A percentile compares a stretch with the other conserved stretches of the same genome.
Evolutionary conservation across 2,329 filamentous ascomycete species (phyloP).

Genomic region (Phialophora tarda): DNA sequence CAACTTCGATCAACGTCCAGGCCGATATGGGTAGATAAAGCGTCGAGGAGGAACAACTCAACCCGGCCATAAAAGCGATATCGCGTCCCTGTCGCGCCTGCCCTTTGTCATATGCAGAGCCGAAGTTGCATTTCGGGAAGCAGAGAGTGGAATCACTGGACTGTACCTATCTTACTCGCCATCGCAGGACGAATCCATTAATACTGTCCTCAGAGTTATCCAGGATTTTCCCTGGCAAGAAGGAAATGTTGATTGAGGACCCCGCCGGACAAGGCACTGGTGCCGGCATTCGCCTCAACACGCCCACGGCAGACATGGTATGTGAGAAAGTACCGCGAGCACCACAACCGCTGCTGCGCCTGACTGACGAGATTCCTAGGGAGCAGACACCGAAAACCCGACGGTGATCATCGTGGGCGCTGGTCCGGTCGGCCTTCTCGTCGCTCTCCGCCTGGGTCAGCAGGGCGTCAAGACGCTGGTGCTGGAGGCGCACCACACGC

Average conservation of each 20-base stretch:
- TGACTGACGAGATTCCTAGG: not conserved
- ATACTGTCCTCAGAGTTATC: too few relatives aligned
- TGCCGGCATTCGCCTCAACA: not conserved
- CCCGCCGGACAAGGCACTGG: too few relatives aligned
- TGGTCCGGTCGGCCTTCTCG: conserved; percentile 50
- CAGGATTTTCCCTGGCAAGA: too few relatives aligned
- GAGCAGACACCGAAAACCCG: not conserved
- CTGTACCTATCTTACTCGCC: not conserved
- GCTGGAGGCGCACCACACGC: conserved; percentile 40
- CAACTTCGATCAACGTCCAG: not conserved
- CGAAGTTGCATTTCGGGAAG: not conserved
- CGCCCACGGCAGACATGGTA: not conserved
- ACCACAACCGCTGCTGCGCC: not conserved
- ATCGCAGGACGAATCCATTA: not conserved
- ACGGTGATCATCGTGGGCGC: conserved; percentile 43
- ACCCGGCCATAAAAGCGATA: not conserved
- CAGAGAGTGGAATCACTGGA: not conserved
- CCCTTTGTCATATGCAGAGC: not conserved
- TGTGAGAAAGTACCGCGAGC: not conserved
- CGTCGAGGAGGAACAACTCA: too few relatives aligned
- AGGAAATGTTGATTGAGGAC: too few relatives aligned
- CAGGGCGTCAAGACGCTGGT: conserved; percentile 44
- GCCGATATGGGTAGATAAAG: too few relatives aligned
- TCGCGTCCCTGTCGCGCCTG: not conserved
- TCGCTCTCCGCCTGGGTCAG: conserved; percentile 47